Conservation (phyloP, 2,329 filamentous ascomycete species). For the Claviceps sp. region DNA sequence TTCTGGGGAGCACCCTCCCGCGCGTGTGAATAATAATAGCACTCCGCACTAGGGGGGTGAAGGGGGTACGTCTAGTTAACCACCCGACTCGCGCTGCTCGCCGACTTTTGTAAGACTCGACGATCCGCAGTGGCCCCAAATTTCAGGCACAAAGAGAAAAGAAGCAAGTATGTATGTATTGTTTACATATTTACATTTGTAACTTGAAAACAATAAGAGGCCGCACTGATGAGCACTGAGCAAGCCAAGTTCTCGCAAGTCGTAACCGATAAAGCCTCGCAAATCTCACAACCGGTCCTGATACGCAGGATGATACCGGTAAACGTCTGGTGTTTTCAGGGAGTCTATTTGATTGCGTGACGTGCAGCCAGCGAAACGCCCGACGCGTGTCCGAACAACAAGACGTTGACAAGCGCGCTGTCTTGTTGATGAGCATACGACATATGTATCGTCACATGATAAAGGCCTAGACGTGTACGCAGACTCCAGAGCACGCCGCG, state of each 20-base stretch:
- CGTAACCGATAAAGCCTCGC: background rate
- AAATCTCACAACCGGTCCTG: background rate
- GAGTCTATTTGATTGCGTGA: background rate
- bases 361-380: background rate
- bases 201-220: too few species aligned
- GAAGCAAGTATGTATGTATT: background rate
- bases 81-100: constrained; percentile 1
- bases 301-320: too few species aligned
- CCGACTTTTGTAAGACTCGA: constrained; percentile 2
- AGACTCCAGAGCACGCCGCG: background rate
- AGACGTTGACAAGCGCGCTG: background rate
- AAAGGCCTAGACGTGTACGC: background rate
- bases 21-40: constrained; percentile 7
- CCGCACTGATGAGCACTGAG: too few species aligned
- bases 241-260: too few species aligned
- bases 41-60: background rate
- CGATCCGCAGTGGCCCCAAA: background rate
- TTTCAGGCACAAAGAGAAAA: background rate
- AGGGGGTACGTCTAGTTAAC: constrained; percentile 1
- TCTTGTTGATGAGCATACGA: background rate
- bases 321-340: background rate
- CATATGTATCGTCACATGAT: too few species aligned
- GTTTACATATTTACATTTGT: too few species aligned
- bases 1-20: constrained; percentile 3
- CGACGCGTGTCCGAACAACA: background rate